Evolutionary conservation across 768 basidiomycete species (phyloP).

Genomic region (Kwoniella mangroviensis): DNA sequence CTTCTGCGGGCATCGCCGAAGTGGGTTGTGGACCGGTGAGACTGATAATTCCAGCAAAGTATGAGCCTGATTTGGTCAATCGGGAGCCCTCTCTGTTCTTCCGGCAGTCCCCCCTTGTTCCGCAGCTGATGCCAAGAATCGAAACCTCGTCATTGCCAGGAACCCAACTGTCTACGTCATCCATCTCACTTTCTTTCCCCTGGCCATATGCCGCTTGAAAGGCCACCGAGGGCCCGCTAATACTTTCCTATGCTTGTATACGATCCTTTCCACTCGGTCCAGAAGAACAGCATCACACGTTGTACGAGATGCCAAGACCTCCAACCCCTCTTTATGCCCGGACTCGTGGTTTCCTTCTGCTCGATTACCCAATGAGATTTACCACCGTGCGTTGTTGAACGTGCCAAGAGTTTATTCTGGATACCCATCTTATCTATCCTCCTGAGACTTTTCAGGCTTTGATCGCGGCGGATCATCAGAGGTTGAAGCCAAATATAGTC

Average conservation of each 20-base stretch:
- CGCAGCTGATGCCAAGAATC: background rate
- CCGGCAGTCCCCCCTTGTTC: background rate
- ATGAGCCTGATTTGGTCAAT: background rate
- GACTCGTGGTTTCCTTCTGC: background rate
- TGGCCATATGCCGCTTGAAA: constrained; percentile 4
- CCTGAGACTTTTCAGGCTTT: background rate
- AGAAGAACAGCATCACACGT: background rate
- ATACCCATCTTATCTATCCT: constrained; percentile 1
- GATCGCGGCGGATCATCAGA: background rate
- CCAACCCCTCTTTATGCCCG: no score
- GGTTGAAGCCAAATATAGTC: background rate
- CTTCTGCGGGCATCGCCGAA: background rate
- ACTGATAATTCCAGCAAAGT: background rate
- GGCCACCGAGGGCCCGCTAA: background rate
- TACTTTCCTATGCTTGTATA: background rate
- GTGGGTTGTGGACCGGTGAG: background rate
- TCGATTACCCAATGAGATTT: background rate
- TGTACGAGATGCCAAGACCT: background rate
- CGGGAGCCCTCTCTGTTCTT: background rate
- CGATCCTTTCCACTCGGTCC: background rate
- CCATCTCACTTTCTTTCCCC: background rate
- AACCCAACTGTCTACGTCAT: background rate
- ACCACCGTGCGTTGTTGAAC: background rate
- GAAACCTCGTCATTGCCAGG: constrained; percentile 10
- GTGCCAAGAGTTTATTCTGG: background rate